A percentile compares a stretch with the other conserved stretches of the same genome.
These are phyloP conservation scores for Rasamsonia emersonii DNA, from an alignment of 2,329 filamentous ascomycete genomes.

Conservation along the genomic window DNA sequence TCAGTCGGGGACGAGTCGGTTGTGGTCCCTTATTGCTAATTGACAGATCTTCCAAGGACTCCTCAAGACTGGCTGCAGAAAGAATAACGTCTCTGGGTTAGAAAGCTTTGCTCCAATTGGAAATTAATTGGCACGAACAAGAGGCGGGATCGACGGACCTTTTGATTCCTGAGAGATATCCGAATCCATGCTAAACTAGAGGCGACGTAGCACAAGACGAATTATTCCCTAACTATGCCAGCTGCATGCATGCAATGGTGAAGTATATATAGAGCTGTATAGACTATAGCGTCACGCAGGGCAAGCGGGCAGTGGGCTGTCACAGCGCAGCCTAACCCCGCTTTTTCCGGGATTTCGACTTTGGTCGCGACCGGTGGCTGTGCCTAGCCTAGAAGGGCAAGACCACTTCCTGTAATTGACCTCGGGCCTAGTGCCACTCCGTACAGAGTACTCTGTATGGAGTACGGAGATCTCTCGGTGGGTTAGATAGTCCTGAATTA, in stretches of 20 bases:
- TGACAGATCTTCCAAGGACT: constrained; percentile 11
- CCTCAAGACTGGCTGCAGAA: constrained; percentile 7
- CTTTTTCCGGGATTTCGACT: constrained; percentile 4
- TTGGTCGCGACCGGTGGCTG: too few species aligned
- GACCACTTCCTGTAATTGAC: too few species aligned
- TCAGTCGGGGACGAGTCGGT: constrained; percentile 19
- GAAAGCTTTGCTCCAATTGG: constrained; percentile 1
- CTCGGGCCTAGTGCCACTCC: too few species aligned
- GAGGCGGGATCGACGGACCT: constrained; percentile 11
- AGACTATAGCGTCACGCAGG: too few species aligned
- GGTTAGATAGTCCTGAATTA: too few species aligned
- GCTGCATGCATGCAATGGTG: too few species aligned
- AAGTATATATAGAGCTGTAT: constrained; percentile 1
- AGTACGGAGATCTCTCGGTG: too few species aligned
- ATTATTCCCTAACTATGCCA: too few species aligned
- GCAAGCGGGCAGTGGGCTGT: background rate
- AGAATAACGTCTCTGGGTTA: constrained; percentile 1
- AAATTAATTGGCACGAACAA: background rate
- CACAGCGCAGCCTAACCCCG: too few species aligned
- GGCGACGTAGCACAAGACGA: too few species aligned
- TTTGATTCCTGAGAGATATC: constrained; percentile 9
- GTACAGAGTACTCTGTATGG: too few species aligned
- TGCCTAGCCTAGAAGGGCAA: too few species aligned
- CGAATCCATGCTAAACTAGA: constrained; percentile 5
- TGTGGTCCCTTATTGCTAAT: constrained; percentile 22